These are phyloP conservation scores for Phytophthora foliorum DNA, from an alignment of 352 stramenopile species.

Conservation along the genomic window DNA sequence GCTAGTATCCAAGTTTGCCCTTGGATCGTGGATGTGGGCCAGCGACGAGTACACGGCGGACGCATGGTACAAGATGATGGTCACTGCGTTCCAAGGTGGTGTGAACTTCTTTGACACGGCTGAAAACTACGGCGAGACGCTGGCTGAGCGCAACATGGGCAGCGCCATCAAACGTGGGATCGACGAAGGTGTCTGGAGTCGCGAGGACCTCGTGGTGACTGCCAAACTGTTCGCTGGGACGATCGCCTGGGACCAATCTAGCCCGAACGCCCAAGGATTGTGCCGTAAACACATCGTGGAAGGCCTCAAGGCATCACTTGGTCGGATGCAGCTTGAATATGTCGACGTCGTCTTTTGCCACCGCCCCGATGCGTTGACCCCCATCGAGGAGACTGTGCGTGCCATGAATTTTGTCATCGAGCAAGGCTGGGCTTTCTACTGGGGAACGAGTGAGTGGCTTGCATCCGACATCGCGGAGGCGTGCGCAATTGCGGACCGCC, in stretches of 20 bases:
- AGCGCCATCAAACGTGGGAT: conserved; percentile 52
- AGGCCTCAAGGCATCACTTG: conserved; percentile 49
- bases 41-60: conserved; percentile 15
- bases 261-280: conserved; percentile 31
- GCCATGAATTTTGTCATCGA: conserved; percentile 70
- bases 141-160: conserved; percentile 37
- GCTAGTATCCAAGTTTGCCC: neutral
- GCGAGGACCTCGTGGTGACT: conserved; percentile 62
- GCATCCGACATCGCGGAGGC: conserved; percentile 61
- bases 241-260: conserved; percentile 12
- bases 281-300: conserved; percentile 55
- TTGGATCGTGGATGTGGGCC: conserved; percentile 22
- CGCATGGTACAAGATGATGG: conserved; percentile 30
- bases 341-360: conserved; percentile 70
- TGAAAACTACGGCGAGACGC: conserved; percentile 26
- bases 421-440: conserved; percentile 61
- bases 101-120: conserved; percentile 65
- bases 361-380: conserved; percentile 54
- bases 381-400: conserved; percentile 68
- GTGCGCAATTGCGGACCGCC: conserved; percentile 46
- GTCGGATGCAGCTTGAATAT: conserved; percentile 49
- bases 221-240: conserved; percentile 64
- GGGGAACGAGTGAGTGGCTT: conserved; percentile 65
- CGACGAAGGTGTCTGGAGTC: conserved; percentile 35
- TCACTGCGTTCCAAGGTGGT: conserved; percentile 28